Conservation (phyloP, 2,329 filamentous ascomycete species). For the Cylindrodendrum hubeiense region DNA sequence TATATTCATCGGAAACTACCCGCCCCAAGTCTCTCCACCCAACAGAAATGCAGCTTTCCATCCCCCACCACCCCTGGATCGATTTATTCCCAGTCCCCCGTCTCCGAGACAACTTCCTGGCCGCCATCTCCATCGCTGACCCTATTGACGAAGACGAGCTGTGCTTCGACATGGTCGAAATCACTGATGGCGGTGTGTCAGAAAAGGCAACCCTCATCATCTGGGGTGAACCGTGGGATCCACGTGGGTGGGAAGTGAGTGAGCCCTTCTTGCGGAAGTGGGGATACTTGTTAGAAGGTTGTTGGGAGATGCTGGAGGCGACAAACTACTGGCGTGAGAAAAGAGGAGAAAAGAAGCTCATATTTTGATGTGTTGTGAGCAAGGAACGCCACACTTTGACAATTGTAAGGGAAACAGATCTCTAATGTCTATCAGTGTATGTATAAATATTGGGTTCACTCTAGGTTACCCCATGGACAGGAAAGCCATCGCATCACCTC, state of each 20-base stretch:
- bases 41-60: conserved; percentile 6
- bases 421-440: background rate
- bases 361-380: background rate
- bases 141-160: conserved; percentile 19
- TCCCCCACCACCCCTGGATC: conserved; percentile 25
- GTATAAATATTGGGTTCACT: background rate
- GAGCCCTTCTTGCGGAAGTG: conserved; percentile 60
- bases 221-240: conserved; percentile 62
- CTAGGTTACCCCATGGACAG: background rate
- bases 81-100: conserved; percentile 21
- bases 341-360: conserved; percentile 9
- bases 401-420: background rate
- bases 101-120: conserved; percentile 21
- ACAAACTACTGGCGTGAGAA: conserved; percentile 50
- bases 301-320: conserved; percentile 50
- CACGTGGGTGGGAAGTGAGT: conserved; percentile 60
- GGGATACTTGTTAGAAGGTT: conserved; percentile 52
- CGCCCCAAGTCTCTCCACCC: conserved; percentile 10
- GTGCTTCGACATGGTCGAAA: conserved; percentile 17
- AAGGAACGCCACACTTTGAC: no score
- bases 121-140: background rate
- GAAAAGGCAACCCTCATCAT: conserved; percentile 51
- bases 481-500: background rate
- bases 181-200: conserved; percentile 2
- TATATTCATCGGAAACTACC: background rate